A percentile compares a stretch with the other conserved stretches of the same genome.
Evolutionary conservation across 441 rosid genomes (phyloP).

Genomic region (Gossypium gossypioides): DNA sequence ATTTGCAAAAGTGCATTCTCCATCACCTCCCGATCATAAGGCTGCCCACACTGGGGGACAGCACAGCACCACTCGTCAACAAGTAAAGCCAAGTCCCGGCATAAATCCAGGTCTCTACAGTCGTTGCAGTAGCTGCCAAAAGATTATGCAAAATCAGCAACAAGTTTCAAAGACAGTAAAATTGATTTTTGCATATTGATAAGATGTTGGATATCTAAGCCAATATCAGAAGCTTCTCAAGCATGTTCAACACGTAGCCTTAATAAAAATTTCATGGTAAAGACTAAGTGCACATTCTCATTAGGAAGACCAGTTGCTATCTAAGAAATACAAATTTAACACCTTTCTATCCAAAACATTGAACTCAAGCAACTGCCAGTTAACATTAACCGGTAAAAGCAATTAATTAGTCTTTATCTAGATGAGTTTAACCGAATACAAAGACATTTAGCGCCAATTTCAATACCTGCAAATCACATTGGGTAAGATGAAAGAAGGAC

Average conservation of each 20-base stretch:
- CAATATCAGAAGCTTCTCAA: not conserved
- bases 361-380: not conserved
- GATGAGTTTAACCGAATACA: not conserved
- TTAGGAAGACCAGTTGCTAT: not conserved
- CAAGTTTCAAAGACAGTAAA: not conserved
- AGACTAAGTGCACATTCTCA: not conserved
- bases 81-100: conserved; percentile 57
- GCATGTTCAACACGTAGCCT: not conserved
- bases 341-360: not conserved
- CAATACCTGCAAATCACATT: conserved; percentile 85
- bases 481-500: conserved; percentile 66
- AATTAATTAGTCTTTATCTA: not conserved
- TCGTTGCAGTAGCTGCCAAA: conserved; percentile 82
- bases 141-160: conserved; percentile 12
- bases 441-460: not conserved
- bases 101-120: conserved; percentile 82
- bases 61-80: conserved; percentile 80
- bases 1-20: conserved; percentile 84
- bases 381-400: not conserved
- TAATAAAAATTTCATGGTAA: not conserved
- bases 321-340: not conserved
- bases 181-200: not conserved
- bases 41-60: conserved; percentile 83
- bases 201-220: not conserved
- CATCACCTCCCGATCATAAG: conserved; percentile 64